phyloP scores from a whole-genome alignment of 2,329 filamentous ascomycete genomes.

The Sclerotinia minor region DNA sequence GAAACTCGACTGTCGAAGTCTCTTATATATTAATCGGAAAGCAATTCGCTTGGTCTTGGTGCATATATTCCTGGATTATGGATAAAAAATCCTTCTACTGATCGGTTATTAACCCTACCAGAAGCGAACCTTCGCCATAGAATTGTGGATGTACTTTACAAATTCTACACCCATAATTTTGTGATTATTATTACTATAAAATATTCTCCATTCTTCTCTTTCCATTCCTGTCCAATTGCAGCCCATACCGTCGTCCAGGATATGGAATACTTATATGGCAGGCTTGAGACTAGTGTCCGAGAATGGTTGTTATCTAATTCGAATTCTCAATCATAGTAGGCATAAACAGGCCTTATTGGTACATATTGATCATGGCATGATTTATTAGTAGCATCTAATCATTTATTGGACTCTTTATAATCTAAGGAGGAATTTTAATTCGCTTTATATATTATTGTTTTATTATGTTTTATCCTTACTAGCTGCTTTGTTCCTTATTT shows the following conservation, averaged over 20 bases:
- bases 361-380: too few species aligned
- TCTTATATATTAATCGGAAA: not conserved
- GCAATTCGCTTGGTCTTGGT: not conserved
- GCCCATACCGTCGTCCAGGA: constrained; percentile 44
- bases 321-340: too few species aligned
- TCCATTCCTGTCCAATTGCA: constrained; percentile 47
- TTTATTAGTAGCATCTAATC: too few species aligned
- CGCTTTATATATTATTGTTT: too few species aligned
- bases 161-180: constrained; percentile 35
- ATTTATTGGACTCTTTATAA: too few species aligned
- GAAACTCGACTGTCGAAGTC: not conserved
- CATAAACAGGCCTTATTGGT: too few species aligned
- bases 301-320: too few species aligned
- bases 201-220: constrained; percentile 8
- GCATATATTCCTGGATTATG: not conserved
- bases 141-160: constrained; percentile 42
- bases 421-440: too few species aligned
- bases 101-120: constrained; percentile 40
- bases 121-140: constrained; percentile 44
- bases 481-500: too few species aligned
- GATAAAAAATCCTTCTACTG: not conserved
- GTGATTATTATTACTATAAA: constrained; percentile 30
- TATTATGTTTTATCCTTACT: too few species aligned
- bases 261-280: too few species aligned
- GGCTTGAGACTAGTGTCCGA: too few species aligned